Conservation (phyloP, 2,329 filamentous ascomycete genomes). For the Fusarium xylarioides region DNA sequence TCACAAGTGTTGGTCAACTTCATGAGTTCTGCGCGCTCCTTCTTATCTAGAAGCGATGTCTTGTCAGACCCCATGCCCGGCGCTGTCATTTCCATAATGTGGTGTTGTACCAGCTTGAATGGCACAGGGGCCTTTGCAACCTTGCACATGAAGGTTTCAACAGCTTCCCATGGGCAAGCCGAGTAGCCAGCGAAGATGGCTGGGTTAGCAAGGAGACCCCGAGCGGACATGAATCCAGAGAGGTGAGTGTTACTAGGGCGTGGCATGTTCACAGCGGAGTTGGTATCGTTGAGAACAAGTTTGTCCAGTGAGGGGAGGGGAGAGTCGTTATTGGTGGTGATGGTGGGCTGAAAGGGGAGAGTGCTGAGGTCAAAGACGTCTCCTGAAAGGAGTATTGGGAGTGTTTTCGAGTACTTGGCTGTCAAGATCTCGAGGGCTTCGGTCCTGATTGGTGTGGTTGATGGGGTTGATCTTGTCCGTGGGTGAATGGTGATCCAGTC, state of each 20-base stretch:
- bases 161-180: constrained; percentile 68
- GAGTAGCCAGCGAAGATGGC: constrained; percentile 68
- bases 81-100: constrained; percentile 72
- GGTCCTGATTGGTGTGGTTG: constrained; percentile 67
- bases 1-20: constrained; percentile 63
- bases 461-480: constrained; percentile 68
- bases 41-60: constrained; percentile 62
- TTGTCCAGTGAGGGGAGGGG: constrained; percentile 40
- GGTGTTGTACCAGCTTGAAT: constrained; percentile 71
- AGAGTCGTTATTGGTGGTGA: constrained; percentile 38
- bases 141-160: constrained; percentile 70
- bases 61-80: constrained; percentile 65
- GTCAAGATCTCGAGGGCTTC: constrained; percentile 68
- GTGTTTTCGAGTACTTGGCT: constrained; percentile 58
- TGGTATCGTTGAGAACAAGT: constrained; percentile 40
- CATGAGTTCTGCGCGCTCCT: constrained; percentile 62
- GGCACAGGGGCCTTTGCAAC: constrained; percentile 67
- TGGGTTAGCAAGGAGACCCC: constrained; percentile 73
- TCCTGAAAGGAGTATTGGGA: constrained; percentile 74
- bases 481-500: constrained; percentile 78
- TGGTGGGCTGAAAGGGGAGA: constrained; percentile 54
- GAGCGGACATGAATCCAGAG: constrained; percentile 74
- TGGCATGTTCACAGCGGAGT: constrained; percentile 14
- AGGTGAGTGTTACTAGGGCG: constrained; percentile 58
- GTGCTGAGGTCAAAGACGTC: constrained; percentile 69